phyloP scores from a whole-genome alignment of 352 stramenopile species.

The Pythium chondricola region DNA sequence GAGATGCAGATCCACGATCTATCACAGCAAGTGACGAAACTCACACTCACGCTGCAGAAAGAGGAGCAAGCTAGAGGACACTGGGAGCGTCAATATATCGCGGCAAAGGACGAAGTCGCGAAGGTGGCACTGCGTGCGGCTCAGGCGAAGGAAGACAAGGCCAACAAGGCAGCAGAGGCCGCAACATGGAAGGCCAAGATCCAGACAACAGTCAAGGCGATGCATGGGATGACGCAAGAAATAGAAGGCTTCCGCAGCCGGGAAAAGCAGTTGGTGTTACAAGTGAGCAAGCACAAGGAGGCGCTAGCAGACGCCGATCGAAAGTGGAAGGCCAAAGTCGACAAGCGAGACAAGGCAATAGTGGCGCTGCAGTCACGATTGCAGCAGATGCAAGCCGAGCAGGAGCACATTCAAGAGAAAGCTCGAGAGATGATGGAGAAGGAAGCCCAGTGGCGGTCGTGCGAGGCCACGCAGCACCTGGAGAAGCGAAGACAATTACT shows the following conservation, averaged over 20 bases:
- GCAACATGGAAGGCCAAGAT: conserved; percentile 40
- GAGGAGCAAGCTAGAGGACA: conserved; percentile 40
- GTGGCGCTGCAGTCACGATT: conserved; percentile 19
- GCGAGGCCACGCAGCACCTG: conserved; percentile 30
- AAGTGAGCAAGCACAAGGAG: not conserved
- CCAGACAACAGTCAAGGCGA: conserved; percentile 22
- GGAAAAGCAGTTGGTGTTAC: not conserved
- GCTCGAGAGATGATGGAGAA: conserved; percentile 17
- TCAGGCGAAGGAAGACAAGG: conserved; percentile 6
- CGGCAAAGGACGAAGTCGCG: conserved; percentile 18
- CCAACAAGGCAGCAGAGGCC: conserved; percentile 20
- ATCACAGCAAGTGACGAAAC: conserved; percentile 23
- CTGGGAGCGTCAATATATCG: conserved; percentile 43
- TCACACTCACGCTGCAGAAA: conserved; percentile 23
- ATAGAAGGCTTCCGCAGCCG: not conserved
- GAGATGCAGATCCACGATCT: conserved; percentile 62
- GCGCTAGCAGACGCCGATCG: not conserved
- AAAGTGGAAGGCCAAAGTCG: conserved; percentile 35
- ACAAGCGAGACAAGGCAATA: conserved; percentile 21
- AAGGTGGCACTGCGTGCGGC: conserved; percentile 15
- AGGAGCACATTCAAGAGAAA: not conserved
- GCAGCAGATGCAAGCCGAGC: not conserved
- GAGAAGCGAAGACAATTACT: conserved; percentile 24
- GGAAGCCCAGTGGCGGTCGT: conserved; percentile 20
- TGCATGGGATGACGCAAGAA: conserved; percentile 20